Base-by-base conservation (phyloP, 352 stramenopile genomes). In the Chrysophaeum taylorii region DNA sequence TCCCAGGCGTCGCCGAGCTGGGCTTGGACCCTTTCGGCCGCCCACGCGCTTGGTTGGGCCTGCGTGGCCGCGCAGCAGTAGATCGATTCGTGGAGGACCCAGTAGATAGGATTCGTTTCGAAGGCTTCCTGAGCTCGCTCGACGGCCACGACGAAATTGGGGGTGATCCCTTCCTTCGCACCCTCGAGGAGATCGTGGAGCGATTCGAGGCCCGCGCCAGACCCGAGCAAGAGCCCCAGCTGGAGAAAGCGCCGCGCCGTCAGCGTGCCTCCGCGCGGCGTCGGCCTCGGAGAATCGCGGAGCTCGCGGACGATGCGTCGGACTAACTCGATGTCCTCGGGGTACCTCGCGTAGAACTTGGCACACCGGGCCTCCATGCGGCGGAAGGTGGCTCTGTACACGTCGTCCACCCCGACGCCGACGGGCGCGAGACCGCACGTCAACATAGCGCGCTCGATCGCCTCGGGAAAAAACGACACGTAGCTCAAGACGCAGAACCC, bases 51-150 rank as follows among this genome's bases (percentile, higher is more conserved):
- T 41, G 68, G 36, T 0, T 33, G 82, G 0, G 76, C 79, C 29
- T 71, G 61, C 69, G 84, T 60, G 25, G 83, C 83, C 41, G 81
- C 77, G 80, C 81, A 89, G 2, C 73, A 78, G 74, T 90, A 90
- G 50, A 89, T 89, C 52, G 75, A 81, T 78, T 90, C 85, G 64
- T 90, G 85, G 15, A 90, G 50, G 41, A 86, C 77, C 69, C 79
- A 88, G 75, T 89, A 90, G 35, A 90, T 79, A 0, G 85, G 85
- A 64, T 85, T 76, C 63, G 86, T 83, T 74, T 89, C 85, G 78
- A 89, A 90, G 0, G 76, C 52, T 12, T 57, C 74, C 74, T 90
- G 84, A n/a, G 74, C 64, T 9, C 70, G 45, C 41, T 88, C 83
- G 23, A 90, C 78, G 48, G 69, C 53, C 68, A 82, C 82, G 2